Evolutionary conservation across 257 asterid genomes (phyloP).

Genomic region (Petrea volubilis): DNA sequence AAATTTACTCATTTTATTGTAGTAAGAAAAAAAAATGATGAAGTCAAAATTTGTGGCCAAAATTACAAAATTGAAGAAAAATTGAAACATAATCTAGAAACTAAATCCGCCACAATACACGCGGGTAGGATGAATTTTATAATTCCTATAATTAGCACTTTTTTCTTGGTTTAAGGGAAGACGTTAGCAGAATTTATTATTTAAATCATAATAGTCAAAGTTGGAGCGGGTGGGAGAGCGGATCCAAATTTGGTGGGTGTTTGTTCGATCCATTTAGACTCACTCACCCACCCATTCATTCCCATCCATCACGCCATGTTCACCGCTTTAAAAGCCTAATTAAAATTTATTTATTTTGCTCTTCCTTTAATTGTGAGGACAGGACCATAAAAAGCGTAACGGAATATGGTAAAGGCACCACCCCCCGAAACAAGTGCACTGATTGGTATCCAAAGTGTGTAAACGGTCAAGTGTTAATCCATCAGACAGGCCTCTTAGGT

Average conservation of each 20-base stretch:
- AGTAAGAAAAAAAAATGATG: no score
- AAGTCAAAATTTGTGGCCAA: no score
- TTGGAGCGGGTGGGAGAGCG: neutral
- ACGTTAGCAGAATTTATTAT: neutral
- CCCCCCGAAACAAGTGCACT: neutral
- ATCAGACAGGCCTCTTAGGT: constrained; percentile 5
- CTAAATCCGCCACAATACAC: no score
- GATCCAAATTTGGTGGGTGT: constrained; percentile 1
- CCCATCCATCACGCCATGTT: constrained; percentile 31
- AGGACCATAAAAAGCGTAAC: constrained; percentile 12
- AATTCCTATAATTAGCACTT: neutral
- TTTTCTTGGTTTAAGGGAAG: neutral
- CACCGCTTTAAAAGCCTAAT: constrained; percentile 22
- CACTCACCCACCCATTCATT: neutral
- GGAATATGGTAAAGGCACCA: neutral
- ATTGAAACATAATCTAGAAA: no score
- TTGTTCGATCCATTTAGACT: constrained; percentile 2
- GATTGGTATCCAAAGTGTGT: constrained; percentile 25
- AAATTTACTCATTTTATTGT: no score
- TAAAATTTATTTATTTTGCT: no score
- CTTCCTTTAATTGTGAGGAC: no score
- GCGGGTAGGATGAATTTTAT: neutral
- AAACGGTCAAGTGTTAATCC: neutral
- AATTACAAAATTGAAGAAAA: no score
- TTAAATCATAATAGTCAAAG: neutral